phyloP scores from a whole-genome alignment of 805 yeast genomes.

The Lipomyces anomalus region DNA sequence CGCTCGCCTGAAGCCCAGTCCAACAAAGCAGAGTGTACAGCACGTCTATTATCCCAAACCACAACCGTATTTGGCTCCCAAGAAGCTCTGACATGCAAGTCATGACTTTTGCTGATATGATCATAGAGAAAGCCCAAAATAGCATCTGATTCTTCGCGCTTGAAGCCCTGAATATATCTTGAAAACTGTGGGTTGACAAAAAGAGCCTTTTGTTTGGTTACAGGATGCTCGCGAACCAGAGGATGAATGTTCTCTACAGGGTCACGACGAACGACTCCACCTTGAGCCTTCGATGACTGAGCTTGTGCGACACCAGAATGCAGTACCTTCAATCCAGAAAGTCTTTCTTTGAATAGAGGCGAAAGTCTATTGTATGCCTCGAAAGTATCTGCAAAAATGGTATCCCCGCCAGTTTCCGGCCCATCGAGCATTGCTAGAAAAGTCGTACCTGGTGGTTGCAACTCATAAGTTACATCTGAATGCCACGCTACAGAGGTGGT shows the following conservation, averaged over 20 bases:
- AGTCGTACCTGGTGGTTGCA: conserved; percentile 67
- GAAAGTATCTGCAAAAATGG: conserved; percentile 63
- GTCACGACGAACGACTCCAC: conserved; percentile 45
- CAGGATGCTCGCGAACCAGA: conserved; percentile 47
- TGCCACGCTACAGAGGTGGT: conserved; percentile 48
- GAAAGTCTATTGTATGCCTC: conserved; percentile 71
- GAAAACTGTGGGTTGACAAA: conserved; percentile 45
- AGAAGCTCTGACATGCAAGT: conserved; percentile 46
- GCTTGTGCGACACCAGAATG: conserved; percentile 59
- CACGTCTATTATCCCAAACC: conserved; percentile 50
- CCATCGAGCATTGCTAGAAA: conserved; percentile 58
- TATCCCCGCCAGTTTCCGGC: conserved; percentile 69
- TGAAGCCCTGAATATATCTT: conserved; percentile 63
- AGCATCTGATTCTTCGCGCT: conserved; percentile 62
- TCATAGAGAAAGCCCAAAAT: conserved; percentile 51
- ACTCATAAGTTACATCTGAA: conserved; percentile 68
- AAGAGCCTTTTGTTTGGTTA: conserved; percentile 42
- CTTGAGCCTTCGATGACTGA: conserved; percentile 33
- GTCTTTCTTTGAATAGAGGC: conserved; percentile 52
- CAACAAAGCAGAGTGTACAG: conserved; percentile 45
- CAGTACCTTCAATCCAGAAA: conserved; percentile 57
- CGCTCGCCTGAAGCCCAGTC: conserved; percentile 55
- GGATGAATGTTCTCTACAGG: conserved; percentile 47
- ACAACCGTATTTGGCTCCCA: conserved; percentile 51
- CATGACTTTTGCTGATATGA: conserved; percentile 43